Evolutionary conservation across 1,284 basidiomycete species (phyloP), one percentile per base, ranked within the genome.

Genomic region (Fomitopsis schrenkii): DNA sequence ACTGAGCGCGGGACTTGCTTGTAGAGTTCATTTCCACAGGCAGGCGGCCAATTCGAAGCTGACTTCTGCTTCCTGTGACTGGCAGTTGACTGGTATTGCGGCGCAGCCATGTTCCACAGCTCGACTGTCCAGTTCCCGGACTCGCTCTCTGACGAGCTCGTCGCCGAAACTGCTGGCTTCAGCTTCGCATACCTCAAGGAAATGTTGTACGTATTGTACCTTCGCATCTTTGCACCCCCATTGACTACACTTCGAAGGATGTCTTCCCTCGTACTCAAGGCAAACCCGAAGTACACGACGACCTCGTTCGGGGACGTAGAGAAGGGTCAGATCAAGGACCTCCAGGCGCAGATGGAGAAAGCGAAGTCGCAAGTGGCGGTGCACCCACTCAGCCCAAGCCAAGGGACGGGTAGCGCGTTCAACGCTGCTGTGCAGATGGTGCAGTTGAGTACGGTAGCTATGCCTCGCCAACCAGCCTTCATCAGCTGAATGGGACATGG

Each of bases 141-240:
- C 62, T 64, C 74, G 14, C 77, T 93, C 36, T 77, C 87, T 3
- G 73, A 81, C 33, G 81, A 87, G 62, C 75, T 90, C 19, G 88
- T 86, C 1, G 74, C 80, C 17, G 64, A 75, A 60, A 93, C 91
- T 0, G 75, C 80, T 22, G 77, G 79, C 26, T 93, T 93, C 76
- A 90, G 87, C 64, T 94, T 93, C 70, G 90, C 91, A 0, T 93
- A 92, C 71, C 79, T 93, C 66, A 93, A 93, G 69, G 91, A 93
- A 74, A 88, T 84, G 5, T 93, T 94, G 90, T 92, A 70, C 66
- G 89, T 83, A 26, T 8, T n/a, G 2, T 28, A 1, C 33, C n/a
- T 9, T 41, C 28, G 5, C 22, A 22, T 19, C 44, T 30, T 36
- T 0, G 15, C 56, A 15, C 33, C 15, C 40, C 48, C 59, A 17